Evolutionary conservation across 2,329 filamentous ascomycete species (phyloP).

Genomic region (Cordyceps farinosa): DNA sequence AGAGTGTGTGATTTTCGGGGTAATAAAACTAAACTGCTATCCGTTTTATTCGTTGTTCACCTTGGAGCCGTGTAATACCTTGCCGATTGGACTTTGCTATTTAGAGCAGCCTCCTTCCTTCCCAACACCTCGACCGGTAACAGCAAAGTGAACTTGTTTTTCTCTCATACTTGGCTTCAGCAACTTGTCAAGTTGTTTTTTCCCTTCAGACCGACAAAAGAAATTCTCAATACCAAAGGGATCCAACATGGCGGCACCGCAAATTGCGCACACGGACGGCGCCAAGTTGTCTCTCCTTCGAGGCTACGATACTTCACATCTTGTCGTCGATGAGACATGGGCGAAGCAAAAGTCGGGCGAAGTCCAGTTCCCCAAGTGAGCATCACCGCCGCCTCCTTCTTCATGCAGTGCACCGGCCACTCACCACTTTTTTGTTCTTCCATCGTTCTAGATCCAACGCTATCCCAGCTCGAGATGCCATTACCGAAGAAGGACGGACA

Average conservation of each 20-base stretch:
- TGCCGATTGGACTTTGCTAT: no score
- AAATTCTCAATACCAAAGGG: neutral
- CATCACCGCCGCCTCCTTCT: neutral
- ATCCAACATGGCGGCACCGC: neutral
- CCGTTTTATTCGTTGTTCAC: neutral
- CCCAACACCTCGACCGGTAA: no score
- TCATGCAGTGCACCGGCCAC: neutral
- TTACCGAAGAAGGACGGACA: constrained; percentile 9
- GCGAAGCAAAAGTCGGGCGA: constrained; percentile 6
- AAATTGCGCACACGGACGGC: constrained; percentile 5
- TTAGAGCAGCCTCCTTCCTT: neutral
- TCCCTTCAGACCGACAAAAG: no score
- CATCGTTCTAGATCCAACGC: neutral
- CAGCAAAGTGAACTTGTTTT: no score
- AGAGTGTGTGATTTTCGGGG: neutral
- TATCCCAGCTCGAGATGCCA: neutral
- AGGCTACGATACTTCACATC: constrained; percentile 15
- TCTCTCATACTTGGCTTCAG: no score
- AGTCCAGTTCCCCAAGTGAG: constrained; percentile 8
- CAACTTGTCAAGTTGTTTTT: no score
- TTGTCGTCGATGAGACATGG: constrained; percentile 14
- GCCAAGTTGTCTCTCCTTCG: constrained; percentile 13
- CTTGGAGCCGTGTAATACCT: neutral
- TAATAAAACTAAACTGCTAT: neutral
- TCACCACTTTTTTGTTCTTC: neutral